Evolutionary conservation across 768 basidiomycete genomes (phyloP).

Genomic region (Lactarius pseudohatsudake): DNA sequence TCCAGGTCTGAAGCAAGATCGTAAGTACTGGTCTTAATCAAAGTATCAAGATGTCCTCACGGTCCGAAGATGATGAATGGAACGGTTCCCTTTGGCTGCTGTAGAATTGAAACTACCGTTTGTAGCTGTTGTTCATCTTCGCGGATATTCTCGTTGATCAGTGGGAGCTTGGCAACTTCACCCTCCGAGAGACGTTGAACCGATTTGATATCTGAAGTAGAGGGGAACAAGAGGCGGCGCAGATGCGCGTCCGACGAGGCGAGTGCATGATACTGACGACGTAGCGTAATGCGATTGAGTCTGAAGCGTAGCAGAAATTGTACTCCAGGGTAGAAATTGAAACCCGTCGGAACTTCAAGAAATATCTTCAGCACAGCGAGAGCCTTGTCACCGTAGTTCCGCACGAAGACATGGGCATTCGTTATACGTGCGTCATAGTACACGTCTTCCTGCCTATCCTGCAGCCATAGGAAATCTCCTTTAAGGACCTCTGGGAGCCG

Average conservation of each 20-base stretch:
- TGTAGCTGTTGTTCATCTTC: constrained; percentile 48
- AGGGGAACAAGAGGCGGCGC: constrained; percentile 53
- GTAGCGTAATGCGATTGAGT: constrained; percentile 54
- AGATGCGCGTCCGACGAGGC: constrained; percentile 42
- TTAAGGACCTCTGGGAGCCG: constrained; percentile 11
- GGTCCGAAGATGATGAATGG: constrained; percentile 66
- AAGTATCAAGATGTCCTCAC: constrained; percentile 38
- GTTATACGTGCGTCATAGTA: constrained; percentile 22
- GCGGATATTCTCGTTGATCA: constrained; percentile 46
- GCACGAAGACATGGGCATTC: background rate
- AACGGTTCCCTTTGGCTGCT: constrained; percentile 44
- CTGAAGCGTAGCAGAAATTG: constrained; percentile 52
- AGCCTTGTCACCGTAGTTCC: background rate
- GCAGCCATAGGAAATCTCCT: constrained; percentile 19
- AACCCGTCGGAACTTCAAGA: constrained; percentile 47
- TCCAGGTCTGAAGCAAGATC: constrained; percentile 36
- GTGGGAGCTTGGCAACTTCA: constrained; percentile 27
- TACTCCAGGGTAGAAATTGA: constrained; percentile 40
- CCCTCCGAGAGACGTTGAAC: constrained; percentile 22
- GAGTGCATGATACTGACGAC: constrained; percentile 61
- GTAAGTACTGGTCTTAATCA: background rate
- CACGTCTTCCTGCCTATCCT: constrained; percentile 18
- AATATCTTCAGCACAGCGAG: constrained; percentile 46
- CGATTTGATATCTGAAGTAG: constrained; percentile 33
- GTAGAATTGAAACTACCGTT: constrained; percentile 49